phyloP scores from a whole-genome alignment of 208 protist species.

The Angomonas ambiguus region DNA sequence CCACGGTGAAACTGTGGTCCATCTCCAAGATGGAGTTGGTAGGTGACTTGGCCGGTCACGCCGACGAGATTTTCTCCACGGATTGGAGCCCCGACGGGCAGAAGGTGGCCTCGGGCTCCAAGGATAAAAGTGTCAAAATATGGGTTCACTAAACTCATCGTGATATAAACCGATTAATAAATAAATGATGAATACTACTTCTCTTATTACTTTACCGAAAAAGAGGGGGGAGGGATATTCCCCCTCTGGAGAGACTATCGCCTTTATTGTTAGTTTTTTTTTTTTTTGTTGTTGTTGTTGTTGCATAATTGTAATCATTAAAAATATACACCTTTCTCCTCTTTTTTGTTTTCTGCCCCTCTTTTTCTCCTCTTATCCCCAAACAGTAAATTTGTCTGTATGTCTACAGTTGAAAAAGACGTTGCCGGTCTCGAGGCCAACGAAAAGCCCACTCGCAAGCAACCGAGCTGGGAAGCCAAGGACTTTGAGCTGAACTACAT shows the following conservation, averaged over 20 bases:
- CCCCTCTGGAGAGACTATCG: background rate
- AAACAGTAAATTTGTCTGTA: constrained; percentile 1
- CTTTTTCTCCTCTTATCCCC: background rate
- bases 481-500: constrained; percentile 83
- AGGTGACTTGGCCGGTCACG: constrained; percentile 96
- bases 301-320: background rate
- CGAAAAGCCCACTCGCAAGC: constrained; percentile 35
- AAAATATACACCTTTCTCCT: background rate
- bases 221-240: background rate
- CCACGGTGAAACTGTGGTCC: constrained; percentile 97
- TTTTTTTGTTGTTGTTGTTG: background rate
- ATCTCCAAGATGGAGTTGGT: constrained; percentile 89
- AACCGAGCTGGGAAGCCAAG: constrained; percentile 48
- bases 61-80: constrained; percentile 95
- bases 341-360: constrained; percentile 1
- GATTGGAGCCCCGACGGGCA: constrained; percentile 98
- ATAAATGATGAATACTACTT: background rate
- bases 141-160: constrained; percentile 57
- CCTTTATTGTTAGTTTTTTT: background rate
- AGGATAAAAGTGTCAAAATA: constrained; percentile 94
- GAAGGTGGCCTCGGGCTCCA: constrained; percentile 93
- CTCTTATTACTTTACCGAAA: no score
- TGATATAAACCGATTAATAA: background rate
- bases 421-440: constrained; percentile 14
- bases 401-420: constrained; percentile 10